Percentiles rank a stretch among this genome's conserved stretches.
phyloP scores from a whole-genome alignment of 202 grass and related monocot genomes.

The Carex arenaria region DNA sequence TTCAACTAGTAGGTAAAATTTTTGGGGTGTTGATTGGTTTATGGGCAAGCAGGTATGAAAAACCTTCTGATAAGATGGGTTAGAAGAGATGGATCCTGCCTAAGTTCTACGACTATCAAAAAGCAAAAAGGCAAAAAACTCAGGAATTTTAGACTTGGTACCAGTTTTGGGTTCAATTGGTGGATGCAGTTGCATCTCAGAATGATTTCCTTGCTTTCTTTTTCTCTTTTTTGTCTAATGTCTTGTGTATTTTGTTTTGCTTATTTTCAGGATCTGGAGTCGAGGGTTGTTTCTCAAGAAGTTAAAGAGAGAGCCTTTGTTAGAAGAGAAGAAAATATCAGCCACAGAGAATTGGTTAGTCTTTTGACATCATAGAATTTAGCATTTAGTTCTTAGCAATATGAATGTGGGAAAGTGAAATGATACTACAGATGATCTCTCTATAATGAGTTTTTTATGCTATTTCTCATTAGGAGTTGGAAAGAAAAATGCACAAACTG shows the following conservation, averaged over 20 bases:
- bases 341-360: constrained; percentile 71
- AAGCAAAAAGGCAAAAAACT: background rate
- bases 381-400: background rate
- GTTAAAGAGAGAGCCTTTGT: constrained; percentile 48
- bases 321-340: constrained; percentile 48
- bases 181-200: background rate
- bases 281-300: constrained; percentile 45
- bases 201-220: background rate
- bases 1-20: background rate
- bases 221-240: background rate
- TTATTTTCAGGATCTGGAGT: constrained; percentile 52
- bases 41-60: background rate
- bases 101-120: background rate
- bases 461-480: constrained; percentile 41
- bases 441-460: background rate
- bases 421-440: background rate
- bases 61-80: background rate
- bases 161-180: background rate
- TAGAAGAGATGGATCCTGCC: background rate
- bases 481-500: constrained; percentile 48
- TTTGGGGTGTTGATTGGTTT: constrained; percentile 26
- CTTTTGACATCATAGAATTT: background rate
- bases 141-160: background rate
- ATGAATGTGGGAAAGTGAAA: background rate
- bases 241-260: constrained; percentile 17